phyloP scores from a whole-genome alignment of 2,329 filamentous ascomycete genomes.

The Xylaria sp. region DNA sequence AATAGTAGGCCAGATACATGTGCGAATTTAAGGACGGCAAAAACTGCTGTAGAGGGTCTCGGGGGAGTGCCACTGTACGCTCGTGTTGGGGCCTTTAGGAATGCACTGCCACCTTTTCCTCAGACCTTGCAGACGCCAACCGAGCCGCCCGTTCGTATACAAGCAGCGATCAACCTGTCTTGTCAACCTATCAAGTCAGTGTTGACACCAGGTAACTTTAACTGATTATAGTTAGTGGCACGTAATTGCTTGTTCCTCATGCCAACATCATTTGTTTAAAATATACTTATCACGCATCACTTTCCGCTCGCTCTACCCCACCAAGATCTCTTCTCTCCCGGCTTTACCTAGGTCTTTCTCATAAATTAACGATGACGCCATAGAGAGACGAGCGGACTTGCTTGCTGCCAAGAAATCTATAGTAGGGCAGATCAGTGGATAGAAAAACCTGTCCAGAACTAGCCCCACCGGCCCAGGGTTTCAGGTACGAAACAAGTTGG shows the following conservation, averaged over 20 bases:
- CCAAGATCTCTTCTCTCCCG: neutral
- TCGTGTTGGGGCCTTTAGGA: conserved; percentile 25
- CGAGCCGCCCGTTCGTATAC: conserved; percentile 26
- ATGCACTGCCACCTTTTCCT: conserved; percentile 31
- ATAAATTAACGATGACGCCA: conserved; percentile 22
- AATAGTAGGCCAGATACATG: neutral
- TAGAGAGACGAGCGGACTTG: neutral
- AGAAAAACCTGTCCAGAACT: neutral
- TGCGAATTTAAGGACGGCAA: neutral
- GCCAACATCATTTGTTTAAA: neutral
- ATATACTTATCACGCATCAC: neutral
- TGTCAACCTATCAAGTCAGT: neutral
- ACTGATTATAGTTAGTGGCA: neutral
- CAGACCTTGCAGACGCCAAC: conserved; percentile 18
- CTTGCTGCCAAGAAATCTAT: conserved; percentile 18
- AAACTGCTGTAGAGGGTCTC: neutral
- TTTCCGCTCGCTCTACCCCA: neutral
- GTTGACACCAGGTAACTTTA: neutral
- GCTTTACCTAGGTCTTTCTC: neutral
- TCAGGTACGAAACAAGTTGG: conserved; percentile 25
- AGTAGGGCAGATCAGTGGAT: conserved; percentile 5
- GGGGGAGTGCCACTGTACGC: conserved; percentile 7
- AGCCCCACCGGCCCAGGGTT: conserved; percentile 17
- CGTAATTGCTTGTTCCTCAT: neutral
- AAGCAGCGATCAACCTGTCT: conserved; percentile 18